Base-by-base conservation (phyloP, 2,329 filamentous ascomycete species). In the Rhexocercosporidium sp. region DNA sequence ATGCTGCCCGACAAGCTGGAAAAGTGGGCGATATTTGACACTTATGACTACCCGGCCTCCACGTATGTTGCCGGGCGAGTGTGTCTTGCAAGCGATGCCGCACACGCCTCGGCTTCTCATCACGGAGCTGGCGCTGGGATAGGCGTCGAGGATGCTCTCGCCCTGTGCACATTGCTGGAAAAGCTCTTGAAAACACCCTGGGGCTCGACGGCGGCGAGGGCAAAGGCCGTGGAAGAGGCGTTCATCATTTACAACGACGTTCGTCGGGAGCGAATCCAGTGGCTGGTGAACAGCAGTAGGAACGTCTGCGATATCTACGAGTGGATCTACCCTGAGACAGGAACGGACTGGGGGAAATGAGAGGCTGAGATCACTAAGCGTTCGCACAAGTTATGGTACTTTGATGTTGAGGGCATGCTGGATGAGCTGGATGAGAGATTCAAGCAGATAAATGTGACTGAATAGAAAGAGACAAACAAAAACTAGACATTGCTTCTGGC, bases 41-140 rank as follows among this genome's bases (percentile, higher is more conserved):
- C 77, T 44, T 87, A 85, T 73, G 85, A 86, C 76, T 82, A 85
- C 27, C 75, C 80, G 12, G 81, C 81, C 14, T 79, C 80, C 7
- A 76, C 75, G 3, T 88, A 84, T 71, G 76, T 78, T 44, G 75
- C 76, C 9, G 82, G 80, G 1, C 74, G 77, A 1, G 74, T 86
- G 0, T 83, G 82, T 44, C 69, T 88, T 3, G 78, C 84, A 0
- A 86, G 86, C 9, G 86, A 88, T 69, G 85, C 86, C 0, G 86
- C 86, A 3, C 86, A 88, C 67, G 85, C 85, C 0, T 77, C 79
- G 0, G 82, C 82, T 0, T 86, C 86, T 0, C 84, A 87, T 74
- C 82, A 86, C 20, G 86, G 86, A 18, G 82, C 85, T 0, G 86
- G 86, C 2, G 86, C 86, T 0, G 83, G 85, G 1, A 81, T 84